Percentiles rank a stretch among this genome's conserved stretches.
These are phyloP conservation scores for Backusella luteola DNA, from an alignment of 192 early-diverging fungal genomes.

Conservation along the genomic window DNA sequence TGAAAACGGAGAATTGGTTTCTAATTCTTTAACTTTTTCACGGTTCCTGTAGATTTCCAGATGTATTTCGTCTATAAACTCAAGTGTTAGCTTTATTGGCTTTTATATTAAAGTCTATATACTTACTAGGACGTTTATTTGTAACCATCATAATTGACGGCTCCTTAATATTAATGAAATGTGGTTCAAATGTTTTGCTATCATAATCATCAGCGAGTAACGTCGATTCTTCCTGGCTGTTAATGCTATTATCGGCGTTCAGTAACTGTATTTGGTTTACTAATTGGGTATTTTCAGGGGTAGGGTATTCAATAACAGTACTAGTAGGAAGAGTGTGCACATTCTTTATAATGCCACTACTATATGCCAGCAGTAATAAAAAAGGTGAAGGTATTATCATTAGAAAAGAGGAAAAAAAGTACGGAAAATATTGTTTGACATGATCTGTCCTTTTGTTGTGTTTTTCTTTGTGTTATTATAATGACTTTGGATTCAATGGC, in stretches of 20 bases:
- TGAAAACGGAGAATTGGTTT: background rate
- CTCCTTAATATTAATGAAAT: background rate
- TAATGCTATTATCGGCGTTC: background rate
- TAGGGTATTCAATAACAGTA: background rate
- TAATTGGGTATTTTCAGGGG: background rate
- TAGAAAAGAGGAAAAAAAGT: background rate
- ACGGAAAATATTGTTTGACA: background rate
- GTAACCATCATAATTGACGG: background rate
- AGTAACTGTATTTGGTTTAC: background rate
- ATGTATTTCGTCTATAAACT: background rate
- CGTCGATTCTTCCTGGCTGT: background rate
- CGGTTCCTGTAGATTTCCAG: background rate
- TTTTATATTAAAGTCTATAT: background rate
- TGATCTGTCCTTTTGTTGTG: background rate
- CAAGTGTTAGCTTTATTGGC: background rate
- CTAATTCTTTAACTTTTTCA: background rate
- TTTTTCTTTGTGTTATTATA: background rate
- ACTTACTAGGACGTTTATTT: background rate
- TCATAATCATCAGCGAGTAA: background rate
- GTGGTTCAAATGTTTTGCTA: background rate
- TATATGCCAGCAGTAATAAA: background rate
- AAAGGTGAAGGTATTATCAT: background rate
- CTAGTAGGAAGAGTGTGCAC: background rate
- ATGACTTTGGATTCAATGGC: background rate
- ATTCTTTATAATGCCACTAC: background rate